Base-by-base conservation (phyloP, 768 basidiomycete species). In the Cystofilobasidium macerans region DNA sequence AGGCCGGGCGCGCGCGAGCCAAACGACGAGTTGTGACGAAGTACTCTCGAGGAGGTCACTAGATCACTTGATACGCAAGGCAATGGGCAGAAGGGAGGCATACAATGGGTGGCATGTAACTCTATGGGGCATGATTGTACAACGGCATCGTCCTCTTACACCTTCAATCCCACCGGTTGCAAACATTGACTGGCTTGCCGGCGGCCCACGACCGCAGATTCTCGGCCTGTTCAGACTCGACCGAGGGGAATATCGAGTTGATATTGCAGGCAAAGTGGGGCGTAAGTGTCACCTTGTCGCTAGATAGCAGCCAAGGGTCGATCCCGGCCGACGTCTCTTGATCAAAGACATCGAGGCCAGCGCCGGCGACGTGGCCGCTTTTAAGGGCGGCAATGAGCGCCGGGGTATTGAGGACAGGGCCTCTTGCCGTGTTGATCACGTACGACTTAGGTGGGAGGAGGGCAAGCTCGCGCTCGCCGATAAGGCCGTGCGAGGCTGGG, bases 361-460 rank as follows among this genome's bases (percentile, higher is more conserved):
- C 85, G 0, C 83, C 85, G 3, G 79, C 79, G 43, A 86, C 82
- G 43, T 69, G 75, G 38, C 77, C 79, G 33, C 78, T 71, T 67
- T 78, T 72, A 65, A 86, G 71, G 0, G 77, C 78, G 7, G 81
- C 74, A 16, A 86, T 65, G 33, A 87, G 72, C 0, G 81, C 85
- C 0, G 58, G 68, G 69, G 86, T 85, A 62, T 86, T 81, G 7
- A 87, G 80, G n/a, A 87, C 72, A 24, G 84, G 84, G 0, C 86
- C 86, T 62, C 85, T 75, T 2, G 83, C 83, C 0, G 85, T 85
- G 71, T 86, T 87, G 72, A 86, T 80, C 61, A 86, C 77, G 69
- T 83, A 79, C 0, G 84, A 80, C 3, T 81, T 78, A 0, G 79
- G 75, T 71, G 84, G 84, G 80, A 87, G 80, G 22, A 77, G 70